Percentiles rank a stretch among this genome's conserved stretches.
Evolutionary conservation across 371 early-diverging fungal species (phyloP).

Genomic region (Haplosporangium sp.): DNA sequence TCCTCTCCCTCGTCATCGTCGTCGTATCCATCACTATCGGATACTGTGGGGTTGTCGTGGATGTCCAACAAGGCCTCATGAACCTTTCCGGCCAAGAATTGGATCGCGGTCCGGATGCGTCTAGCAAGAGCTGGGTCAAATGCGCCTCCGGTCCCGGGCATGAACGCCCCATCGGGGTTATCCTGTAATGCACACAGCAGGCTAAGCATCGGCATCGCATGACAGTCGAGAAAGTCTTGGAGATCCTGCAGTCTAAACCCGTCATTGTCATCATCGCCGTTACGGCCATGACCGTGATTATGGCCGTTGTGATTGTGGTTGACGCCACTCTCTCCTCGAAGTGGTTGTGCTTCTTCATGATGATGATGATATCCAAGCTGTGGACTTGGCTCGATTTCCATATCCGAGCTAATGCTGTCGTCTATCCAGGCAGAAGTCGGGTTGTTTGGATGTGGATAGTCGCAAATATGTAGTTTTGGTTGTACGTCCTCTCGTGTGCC

Average conservation of each 20-base stretch:
- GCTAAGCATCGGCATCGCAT: conserved; percentile 29
- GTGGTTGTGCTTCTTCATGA: not conserved
- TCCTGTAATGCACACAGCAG: conserved; percentile 20
- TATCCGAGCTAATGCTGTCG: not conserved
- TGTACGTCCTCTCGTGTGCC: not conserved
- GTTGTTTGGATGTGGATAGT: not conserved
- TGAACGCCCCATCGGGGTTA: not conserved
- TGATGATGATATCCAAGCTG: not conserved
- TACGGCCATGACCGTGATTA: no score
- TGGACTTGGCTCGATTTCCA: not conserved
- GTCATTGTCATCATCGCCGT: not conserved
- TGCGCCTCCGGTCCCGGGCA: conserved; percentile 1
- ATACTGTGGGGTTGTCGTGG: not conserved
- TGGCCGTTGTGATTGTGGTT: no score
- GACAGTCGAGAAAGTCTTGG: conserved; percentile 6
- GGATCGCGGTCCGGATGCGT: conserved; percentile 16
- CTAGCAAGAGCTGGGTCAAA: conserved; percentile 1
- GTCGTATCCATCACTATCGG: conserved; percentile 45
- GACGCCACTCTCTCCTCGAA: no score
- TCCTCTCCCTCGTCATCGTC: not conserved
- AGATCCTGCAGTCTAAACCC: conserved; percentile 10
- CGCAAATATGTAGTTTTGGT: conserved; percentile 19
- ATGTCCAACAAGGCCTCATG: conserved; percentile 14
- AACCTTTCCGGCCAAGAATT: conserved; percentile 15
- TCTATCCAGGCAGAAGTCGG: not conserved